These are phyloP conservation scores for Tagetes erecta DNA, from an alignment of 129 eudicot genomes.

Conservation along the genomic window DNA sequence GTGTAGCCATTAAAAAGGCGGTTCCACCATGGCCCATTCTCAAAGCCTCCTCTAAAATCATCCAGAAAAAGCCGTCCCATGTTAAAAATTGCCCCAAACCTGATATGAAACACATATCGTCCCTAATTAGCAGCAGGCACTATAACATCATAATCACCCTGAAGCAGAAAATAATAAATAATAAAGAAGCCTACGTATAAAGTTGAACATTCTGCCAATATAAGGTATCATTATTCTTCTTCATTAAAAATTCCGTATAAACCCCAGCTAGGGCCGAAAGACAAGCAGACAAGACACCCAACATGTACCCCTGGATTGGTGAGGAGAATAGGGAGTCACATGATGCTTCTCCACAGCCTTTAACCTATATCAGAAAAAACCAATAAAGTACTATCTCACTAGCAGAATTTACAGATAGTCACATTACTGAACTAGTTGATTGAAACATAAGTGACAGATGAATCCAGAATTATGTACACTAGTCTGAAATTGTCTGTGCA, in stretches of 20 bases:
- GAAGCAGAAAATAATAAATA: background rate
- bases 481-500: background rate
- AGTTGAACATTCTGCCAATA: conserved; percentile 97
- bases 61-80: conserved; percentile 72
- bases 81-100: conserved; percentile 90
- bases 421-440: conserved; percentile 1
- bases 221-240: conserved; percentile 87
- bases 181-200: conserved; percentile 62
- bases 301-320: conserved; percentile 91
- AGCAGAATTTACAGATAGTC: conserved; percentile 14
- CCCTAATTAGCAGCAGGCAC: background rate
- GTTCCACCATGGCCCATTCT: conserved; percentile 91
- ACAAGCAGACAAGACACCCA: conserved; percentile 90
- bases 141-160: background rate
- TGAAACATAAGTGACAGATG: background rate
- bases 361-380: conserved; percentile 53
- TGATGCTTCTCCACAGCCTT: conserved; percentile 93
- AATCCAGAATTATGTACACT: background rate
- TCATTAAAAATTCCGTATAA: conserved; percentile 93
- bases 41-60: conserved; percentile 90
- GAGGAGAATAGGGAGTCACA: conserved; percentile 91
- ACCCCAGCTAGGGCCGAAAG: conserved; percentile 98
- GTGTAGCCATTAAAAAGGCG: conserved; percentile 85
- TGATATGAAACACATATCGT: conserved; percentile 29
- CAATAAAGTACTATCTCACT: conserved; percentile 3